These are phyloP conservation scores for Erythrobasidium hasegawianum DNA, from an alignment of 1,284 basidiomycete genomes.

Conservation along the genomic window DNA sequence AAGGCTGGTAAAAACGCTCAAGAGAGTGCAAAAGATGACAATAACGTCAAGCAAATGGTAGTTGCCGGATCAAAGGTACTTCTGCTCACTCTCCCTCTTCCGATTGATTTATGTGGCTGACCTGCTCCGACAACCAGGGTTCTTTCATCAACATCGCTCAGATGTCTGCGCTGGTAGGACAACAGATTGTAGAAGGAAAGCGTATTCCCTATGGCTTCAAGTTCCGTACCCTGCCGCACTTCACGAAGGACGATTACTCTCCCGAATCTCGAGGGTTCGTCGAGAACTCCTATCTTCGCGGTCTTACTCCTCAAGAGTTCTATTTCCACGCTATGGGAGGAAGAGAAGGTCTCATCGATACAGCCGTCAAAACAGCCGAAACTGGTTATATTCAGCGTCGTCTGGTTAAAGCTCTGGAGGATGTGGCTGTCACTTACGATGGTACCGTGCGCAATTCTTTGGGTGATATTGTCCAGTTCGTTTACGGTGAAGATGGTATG, in stretches of 20 bases:
- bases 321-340: constrained; percentile 99
- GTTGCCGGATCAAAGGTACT: constrained; percentile 83
- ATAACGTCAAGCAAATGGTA: constrained; percentile 99
- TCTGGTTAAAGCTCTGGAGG: constrained; percentile 95
- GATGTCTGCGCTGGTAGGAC: constrained; percentile 99
- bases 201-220: constrained; percentile 98
- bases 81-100: constrained; percentile 62
- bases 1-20: constrained; percentile 92
- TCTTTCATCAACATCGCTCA: constrained; percentile 95
- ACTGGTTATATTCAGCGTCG: constrained; percentile 99
- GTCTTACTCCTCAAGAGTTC: constrained; percentile 95
- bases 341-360: constrained; percentile 98
- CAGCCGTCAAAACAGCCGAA: constrained; percentile 98
- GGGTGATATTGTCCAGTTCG: constrained; percentile 91
- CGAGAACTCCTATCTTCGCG: constrained; percentile 98
- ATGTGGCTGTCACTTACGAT: constrained; percentile 96
- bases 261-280: constrained; percentile 98
- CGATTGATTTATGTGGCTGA: not conserved
- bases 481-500: constrained; percentile 98
- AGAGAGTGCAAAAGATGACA: constrained; percentile 93
- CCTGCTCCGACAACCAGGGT: constrained; percentile 19
- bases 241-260: constrained; percentile 98
- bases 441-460: constrained; percentile 96
- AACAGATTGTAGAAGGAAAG: constrained; percentile 96
- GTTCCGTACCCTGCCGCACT: constrained; percentile 93